A percentile compares a stretch with the other conserved stretches of the same genome.
These are phyloP conservation scores for Stylosanthes scabra DNA, from an alignment of 331 rosid genomes.

Conservation along the genomic window DNA sequence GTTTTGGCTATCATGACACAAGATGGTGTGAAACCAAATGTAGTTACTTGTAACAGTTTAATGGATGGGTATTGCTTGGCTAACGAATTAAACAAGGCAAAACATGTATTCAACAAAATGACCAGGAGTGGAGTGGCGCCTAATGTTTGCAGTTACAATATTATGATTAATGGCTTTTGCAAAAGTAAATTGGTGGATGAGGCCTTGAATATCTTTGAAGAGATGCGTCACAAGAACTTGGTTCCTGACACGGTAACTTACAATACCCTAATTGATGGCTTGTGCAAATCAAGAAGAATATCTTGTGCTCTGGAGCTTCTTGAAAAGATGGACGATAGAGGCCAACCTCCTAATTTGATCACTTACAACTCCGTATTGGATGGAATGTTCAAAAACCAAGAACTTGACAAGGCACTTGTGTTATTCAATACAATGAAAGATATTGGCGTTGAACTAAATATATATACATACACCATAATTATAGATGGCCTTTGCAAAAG, in stretches of 20 bases:
- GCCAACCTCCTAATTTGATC: slow-evolving; percentile 15
- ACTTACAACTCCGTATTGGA: slow-evolving; percentile 37
- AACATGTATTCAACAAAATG: slow-evolving; percentile 29
- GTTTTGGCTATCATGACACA: slow-evolving; percentile 25
- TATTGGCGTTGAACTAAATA: neutral
- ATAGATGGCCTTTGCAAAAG: neutral
- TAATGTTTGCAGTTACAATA: slow-evolving; percentile 27
- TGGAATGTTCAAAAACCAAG: slow-evolving; percentile 26
- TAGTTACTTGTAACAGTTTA: slow-evolving; percentile 38
- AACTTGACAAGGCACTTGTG: neutral
- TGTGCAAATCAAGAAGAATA: slow-evolving; percentile 40
- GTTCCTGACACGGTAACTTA: slow-evolving; percentile 36
- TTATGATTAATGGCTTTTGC: slow-evolving; percentile 42
- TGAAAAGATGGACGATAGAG: slow-evolving; percentile 26
- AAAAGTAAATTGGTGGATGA: slow-evolving; percentile 34
- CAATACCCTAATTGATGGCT: slow-evolving; percentile 38
- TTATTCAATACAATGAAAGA: neutral
- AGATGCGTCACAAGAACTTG: slow-evolving; percentile 19
- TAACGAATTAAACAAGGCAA: slow-evolving; percentile 26
- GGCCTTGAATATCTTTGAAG: slow-evolving; percentile 28
- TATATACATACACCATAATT: neutral
- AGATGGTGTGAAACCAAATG: slow-evolving; percentile 18
- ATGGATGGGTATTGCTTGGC: slow-evolving; percentile 39
- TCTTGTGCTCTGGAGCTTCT: slow-evolving; percentile 39
- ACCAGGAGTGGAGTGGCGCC: slow-evolving; percentile 33